Evolutionary conservation across 352 stramenopile species (phyloP), one percentile per base, ranked within the genome.

Genomic region (Thraustotheca clavata): DNA sequence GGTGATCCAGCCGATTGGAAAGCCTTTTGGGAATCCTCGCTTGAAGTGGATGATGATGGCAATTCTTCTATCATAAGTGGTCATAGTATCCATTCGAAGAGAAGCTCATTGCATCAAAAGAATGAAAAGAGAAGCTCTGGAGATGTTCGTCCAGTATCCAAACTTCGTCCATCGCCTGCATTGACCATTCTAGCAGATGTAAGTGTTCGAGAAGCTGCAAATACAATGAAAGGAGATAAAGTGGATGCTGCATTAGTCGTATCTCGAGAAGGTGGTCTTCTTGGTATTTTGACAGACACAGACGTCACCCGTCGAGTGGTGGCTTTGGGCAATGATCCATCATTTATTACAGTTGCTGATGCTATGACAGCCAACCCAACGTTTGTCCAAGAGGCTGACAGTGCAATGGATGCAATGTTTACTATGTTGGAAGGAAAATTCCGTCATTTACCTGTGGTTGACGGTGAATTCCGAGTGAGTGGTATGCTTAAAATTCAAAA

Each of bases 401-500:
- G 84, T 47, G 86, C 86, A 16, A 94, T 95, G 86, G 85, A 94
- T 59, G 86, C 86, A 2, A 94, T 95, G 85, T 95, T 92, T 55
- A 87, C 87, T 68, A 95, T 95, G 86, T 70, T 95, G 1, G 86
- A 95, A 59, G 86, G 86, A 4, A 88, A 88, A 35, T 99, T 99
- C 72, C 91, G 94, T 34, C 96, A 99, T 69, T 73, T 99, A 41
- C 97, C 97, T 14, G 97, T 99, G 0, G 88, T 98, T 1, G 86
- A 95, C 60, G 72, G 77, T 27, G 80, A 88, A 27, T 83, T 85
- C 9, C 91, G 89, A 69, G 93, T 99, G 8, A 88, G 94, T 8
- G 97, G 97, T 36, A 89, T 99, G 76, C 80, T 99, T 34, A 94
- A 98, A 49, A 99, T 99, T 70, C 95, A 97, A 35, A 99, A 99